Base-by-base conservation (phyloP, 148 eudicot genomes). In the Rheum nobile region DNA sequence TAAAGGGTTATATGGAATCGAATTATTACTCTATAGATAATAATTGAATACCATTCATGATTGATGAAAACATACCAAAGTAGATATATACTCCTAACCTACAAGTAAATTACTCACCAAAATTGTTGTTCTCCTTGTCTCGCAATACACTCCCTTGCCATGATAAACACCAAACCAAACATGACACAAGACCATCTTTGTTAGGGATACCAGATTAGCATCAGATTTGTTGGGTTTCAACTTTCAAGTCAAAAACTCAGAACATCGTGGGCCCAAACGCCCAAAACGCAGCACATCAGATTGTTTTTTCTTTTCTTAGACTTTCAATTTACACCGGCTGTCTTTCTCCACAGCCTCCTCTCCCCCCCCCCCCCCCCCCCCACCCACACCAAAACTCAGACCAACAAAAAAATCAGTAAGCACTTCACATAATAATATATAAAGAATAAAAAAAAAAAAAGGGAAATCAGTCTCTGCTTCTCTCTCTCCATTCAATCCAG, bases 401-500 rank as follows among this genome's bases (percentile, higher is more conserved):
- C 12, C 16, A 37, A 37, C 39, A 37, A 42, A 1, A 42, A 42
- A 42, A 42, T 42, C 44, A 42, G 44, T 42, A 42, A 42, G 44
- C 44, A 42, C 44, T 42, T 10, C 12, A 42, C 0, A 42, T 6
- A 38, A 6, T 4, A 38, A 4, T 38, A 38, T 38, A 43, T 9
- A 4, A 43, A 43, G 11, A 43, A 43, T 43, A 43, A 43, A 11
- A 43, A 43, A 38, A 38, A 4, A 38, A 8, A 38, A 8, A 43
- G n/a, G 46, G 54, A 16, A 47, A 19, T 47, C n/a, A 16, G 52
- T 61, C 32, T 26, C 34, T 61, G 32, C n/a, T 10, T 26, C 34
- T 61, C 68, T 61, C 68, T 61, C 68, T 61, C 34, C 31, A 61
- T 61, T 31, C 68, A 61, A 61, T 61, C 68, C 35, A 61, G 12